phyloP scores from a whole-genome alignment of 129 eudicot species.

The Flaveria brownii region DNA sequence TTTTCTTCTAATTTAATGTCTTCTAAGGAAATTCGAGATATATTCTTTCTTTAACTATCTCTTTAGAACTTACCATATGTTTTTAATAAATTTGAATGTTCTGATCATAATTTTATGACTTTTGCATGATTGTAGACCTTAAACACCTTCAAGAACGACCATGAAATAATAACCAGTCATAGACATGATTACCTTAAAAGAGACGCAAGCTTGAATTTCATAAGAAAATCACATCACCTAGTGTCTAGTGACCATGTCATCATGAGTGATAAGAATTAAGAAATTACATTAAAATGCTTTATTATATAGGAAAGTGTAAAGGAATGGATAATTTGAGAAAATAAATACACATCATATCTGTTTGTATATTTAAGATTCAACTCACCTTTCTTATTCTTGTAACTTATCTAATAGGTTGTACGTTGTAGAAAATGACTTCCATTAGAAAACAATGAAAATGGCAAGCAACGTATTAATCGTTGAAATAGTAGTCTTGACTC shows the following conservation, averaged over 20 bases:
- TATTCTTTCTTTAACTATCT: too few relatives aligned
- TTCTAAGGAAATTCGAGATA: too few relatives aligned
- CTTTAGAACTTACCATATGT: too few relatives aligned
- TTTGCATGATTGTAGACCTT: not conserved
- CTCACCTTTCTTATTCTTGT: not conserved
- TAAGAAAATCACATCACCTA: not conserved
- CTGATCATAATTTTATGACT: not conserved
- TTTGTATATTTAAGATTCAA: conserved; percentile 10
- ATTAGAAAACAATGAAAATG: conserved; percentile 5
- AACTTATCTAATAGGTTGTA: conserved; percentile 9
- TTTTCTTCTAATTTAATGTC: too few relatives aligned
- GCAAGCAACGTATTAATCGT: conserved; percentile 4
- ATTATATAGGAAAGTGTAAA: not conserved
- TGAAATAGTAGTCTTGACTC: conserved; percentile 19
- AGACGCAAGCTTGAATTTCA: not conserved
- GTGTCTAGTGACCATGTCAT: not conserved
- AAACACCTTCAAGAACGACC: not conserved
- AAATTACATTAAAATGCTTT: not conserved
- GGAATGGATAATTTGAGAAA: not conserved
- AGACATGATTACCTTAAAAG: too few relatives aligned
- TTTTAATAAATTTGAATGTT: not conserved
- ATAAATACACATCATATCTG: not conserved
- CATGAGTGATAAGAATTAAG: not conserved
- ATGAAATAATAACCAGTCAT: not conserved
- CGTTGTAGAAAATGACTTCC: conserved; percentile 13